These are phyloP conservation scores for Colletotrichum ledebouriae DNA, from an alignment of 2,329 filamentous ascomycete genomes.

Conservation along the genomic window DNA sequence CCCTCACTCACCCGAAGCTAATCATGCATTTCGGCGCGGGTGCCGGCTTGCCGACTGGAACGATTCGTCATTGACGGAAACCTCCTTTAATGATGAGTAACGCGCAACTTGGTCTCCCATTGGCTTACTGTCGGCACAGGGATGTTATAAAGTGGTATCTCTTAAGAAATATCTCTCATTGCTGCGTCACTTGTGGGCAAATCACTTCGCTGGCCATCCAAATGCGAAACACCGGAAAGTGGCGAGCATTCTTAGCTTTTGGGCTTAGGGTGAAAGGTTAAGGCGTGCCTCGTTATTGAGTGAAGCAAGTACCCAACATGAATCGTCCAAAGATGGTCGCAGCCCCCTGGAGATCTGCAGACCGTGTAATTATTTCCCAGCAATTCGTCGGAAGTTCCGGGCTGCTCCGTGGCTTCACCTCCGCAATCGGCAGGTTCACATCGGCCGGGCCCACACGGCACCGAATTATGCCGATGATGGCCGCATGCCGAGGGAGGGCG, in stretches of 20 bases:
- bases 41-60: constrained; percentile 3
- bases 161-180: background rate
- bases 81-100: background rate
- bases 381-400: constrained; percentile 4
- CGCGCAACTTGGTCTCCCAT: background rate
- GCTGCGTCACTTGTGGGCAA: background rate
- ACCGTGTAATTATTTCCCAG: constrained; percentile 9
- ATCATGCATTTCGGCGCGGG: constrained; percentile 27
- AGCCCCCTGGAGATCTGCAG: background rate
- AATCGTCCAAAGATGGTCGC: background rate
- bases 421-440: constrained; percentile 29
- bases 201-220: background rate
- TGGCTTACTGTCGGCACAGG: background rate
- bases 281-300: background rate
- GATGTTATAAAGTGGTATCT: constrained; percentile 1
- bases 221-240: constrained; percentile 1
- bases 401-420: constrained; percentile 1
- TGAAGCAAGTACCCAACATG: no score
- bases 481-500: background rate
- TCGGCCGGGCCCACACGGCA: constrained; percentile 1
- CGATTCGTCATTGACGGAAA: constrained; percentile 19
- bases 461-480: constrained; percentile 33
- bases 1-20: constrained; percentile 37
- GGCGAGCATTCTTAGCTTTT: background rate
- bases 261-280: background rate